Conservation (phyloP, 352 stramenopile genomes). For the Phytophthora multivora region DNA sequence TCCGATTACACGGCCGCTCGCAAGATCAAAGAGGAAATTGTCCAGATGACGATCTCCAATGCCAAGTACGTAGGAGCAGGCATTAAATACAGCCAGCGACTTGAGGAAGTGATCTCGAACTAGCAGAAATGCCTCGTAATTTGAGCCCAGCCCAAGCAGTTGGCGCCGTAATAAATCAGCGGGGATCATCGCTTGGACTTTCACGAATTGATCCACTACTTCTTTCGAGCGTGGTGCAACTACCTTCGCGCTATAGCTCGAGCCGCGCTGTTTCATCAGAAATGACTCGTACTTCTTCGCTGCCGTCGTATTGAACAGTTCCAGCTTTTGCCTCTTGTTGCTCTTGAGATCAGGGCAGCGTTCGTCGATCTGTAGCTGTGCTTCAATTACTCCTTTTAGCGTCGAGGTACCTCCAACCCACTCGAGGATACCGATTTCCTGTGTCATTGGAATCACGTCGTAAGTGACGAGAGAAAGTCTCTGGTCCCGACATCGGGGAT, state of each 20-base stretch:
- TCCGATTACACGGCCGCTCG: conserved; percentile 77
- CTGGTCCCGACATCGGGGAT: conserved; percentile 68
- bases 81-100: conserved; percentile 85
- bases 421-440: conserved; percentile 85
- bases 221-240: conserved; percentile 52
- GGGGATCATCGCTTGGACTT: conserved; percentile 72
- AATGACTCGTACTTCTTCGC: conserved; percentile 79
- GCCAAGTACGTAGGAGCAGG: conserved; percentile 88
- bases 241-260: conserved; percentile 75
- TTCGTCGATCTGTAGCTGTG: conserved; percentile 67
- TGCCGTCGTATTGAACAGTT: conserved; percentile 78
- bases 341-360: conserved; percentile 58
- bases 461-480: conserved; percentile 79
- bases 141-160: conserved; percentile 67
- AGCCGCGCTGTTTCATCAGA: conserved; percentile 70
- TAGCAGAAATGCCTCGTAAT: conserved; percentile 83
- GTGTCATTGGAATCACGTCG: conserved; percentile 88
- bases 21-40: conserved; percentile 89
- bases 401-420: conserved; percentile 81
- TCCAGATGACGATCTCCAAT: conserved; percentile 93
- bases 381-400: conserved; percentile 80
- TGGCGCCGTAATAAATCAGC: conserved; percentile 78
- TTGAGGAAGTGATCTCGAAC: conserved; percentile 85
- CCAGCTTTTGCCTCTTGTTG: conserved; percentile 74
- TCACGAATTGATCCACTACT: conserved; percentile 55